Conservation (phyloP, 495 filamentous ascomycete genomes). For the Hypomontagnella monticulosa region DNA sequence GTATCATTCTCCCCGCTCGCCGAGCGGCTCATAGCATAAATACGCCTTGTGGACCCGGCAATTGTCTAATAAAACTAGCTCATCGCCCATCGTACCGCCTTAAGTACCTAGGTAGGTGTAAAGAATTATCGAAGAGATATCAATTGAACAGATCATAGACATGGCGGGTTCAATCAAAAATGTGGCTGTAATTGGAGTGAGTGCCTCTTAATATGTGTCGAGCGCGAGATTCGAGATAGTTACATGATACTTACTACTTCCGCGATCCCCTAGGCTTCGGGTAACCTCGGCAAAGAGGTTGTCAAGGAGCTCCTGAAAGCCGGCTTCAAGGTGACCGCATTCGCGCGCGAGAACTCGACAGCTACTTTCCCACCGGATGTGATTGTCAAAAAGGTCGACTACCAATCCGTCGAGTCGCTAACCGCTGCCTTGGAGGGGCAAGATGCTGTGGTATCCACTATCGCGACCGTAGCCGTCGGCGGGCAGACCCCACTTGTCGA, state of each 20-base stretch:
- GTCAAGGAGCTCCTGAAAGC: slow-evolving; percentile 63
- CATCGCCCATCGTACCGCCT: too few species aligned
- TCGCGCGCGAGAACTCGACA: slow-evolving; percentile 60
- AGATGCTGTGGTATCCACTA: slow-evolving; percentile 66
- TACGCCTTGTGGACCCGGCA: too few species aligned
- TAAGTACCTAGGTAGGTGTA: too few species aligned
- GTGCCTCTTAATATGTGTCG: slow-evolving; percentile 21
- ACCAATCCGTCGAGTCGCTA: slow-evolving; percentile 62
- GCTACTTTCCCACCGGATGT: slow-evolving; percentile 51
- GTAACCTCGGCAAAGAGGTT: slow-evolving; percentile 67
- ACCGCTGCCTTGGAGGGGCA: slow-evolving; percentile 59
- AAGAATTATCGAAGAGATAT: too few species aligned
- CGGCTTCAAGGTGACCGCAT: slow-evolving; percentile 66
- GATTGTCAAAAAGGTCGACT: slow-evolving; percentile 61
- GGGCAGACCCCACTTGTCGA: slow-evolving; percentile 64
- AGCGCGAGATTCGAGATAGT: not conserved
- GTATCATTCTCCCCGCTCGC: too few species aligned
- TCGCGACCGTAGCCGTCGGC: slow-evolving; percentile 50
- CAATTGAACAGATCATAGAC: not conserved
- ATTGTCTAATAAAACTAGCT: too few species aligned
- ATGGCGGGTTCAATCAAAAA: slow-evolving; percentile 60
- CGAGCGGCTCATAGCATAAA: too few species aligned
- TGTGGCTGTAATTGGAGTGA: slow-evolving; percentile 62
- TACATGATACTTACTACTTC: slow-evolving; percentile 7
- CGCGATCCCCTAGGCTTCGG: slow-evolving; percentile 57